Evolutionary conservation across 2,329 filamentous ascomycete species (phyloP), one percentile per base, ranked within the genome.

Genomic region (Fusarium humuli): DNA sequence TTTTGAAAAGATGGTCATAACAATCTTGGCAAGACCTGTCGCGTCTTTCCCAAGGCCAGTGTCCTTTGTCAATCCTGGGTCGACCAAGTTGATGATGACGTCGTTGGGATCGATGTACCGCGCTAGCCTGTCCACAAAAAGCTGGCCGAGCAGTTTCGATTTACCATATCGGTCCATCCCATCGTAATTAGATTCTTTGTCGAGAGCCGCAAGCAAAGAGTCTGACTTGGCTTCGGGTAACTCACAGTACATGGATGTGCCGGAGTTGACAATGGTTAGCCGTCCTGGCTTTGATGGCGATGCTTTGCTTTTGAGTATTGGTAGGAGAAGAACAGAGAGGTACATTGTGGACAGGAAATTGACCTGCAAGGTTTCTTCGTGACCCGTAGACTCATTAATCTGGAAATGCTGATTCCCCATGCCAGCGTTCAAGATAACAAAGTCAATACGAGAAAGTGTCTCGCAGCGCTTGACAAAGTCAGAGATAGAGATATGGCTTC

Each of bases 261-360:
- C 61, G 0, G 61, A 64, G n/a, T n/a, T 64, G 18, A 64, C 44
- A 1, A 64, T n/a, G 2, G 37, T 57, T 1, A 64, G 12, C 2
- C 59, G 37, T 1, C 59, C 59, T 5, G 59, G 37, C 2, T n/a
- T 49, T 3, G 29, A 7, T 11, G 14, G 0, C 2, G 25, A 22
- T 3, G 49, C 10, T 9, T 27, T 64, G 0, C 6, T 20, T 5
- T 32, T 57, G 7, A 64, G 37, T 2, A 64, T n/a, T 0, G 61
- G 61, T 3, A 64, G 27, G 7, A 64, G 37, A 7, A 64, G 18
- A 6, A 64, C 23, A 0, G 59, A 48, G 0, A 64, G 23, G 1
- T 57, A 57, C 44, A 57, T 49, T 0, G 44, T 64, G 1, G 61
- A 64, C 6, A 64, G n/a, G 10, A 64, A 64, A 13, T 64, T 64